These are phyloP conservation scores for Pseudogymnoascus sp. DNA, from an alignment of 2,329 filamentous ascomycete genomes.

Conservation along the genomic window DNA sequence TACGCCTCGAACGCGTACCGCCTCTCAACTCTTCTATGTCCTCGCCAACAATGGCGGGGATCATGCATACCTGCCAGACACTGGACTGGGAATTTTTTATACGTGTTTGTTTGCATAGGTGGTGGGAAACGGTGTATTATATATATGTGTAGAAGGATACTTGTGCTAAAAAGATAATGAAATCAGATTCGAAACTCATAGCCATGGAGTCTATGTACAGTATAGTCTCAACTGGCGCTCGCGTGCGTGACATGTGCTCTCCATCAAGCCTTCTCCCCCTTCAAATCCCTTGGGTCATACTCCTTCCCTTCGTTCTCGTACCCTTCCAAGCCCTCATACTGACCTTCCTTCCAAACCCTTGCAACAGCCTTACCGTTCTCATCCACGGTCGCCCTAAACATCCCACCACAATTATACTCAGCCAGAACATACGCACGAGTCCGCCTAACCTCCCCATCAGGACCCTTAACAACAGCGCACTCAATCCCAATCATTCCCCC, in stretches of 20 bases:
- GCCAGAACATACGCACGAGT: constrained; percentile 50
- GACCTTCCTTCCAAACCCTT: constrained; percentile 41
- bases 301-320: constrained; percentile 26
- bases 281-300: constrained; percentile 25
- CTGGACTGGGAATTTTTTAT: constrained; percentile 5
- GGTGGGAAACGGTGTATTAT: constrained; percentile 6
- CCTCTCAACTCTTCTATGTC: constrained; percentile 1
- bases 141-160: constrained; percentile 3
- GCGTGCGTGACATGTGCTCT: background rate
- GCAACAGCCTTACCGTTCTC: constrained; percentile 48
- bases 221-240: background rate
- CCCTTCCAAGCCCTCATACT: constrained; percentile 23
- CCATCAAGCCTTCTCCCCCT: constrained; percentile 15
- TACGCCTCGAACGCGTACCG: background rate
- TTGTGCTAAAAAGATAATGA: constrained; percentile 4
- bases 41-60: background rate
- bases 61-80: background rate
- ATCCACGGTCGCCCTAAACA: constrained; percentile 75
- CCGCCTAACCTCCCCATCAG: constrained; percentile 34
- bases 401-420: constrained; percentile 79
- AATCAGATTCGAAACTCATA: constrained; percentile 1
- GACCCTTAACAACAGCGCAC: constrained; percentile 39
- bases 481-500: constrained; percentile 83
- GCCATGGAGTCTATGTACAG: background rate
- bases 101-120: constrained; percentile 6